Percentiles rank a stretch among this genome's conserved stretches.
These are phyloP conservation scores for Prunus fruticosa DNA, from an alignment of 306 rosid genomes.

Conservation along the genomic window DNA sequence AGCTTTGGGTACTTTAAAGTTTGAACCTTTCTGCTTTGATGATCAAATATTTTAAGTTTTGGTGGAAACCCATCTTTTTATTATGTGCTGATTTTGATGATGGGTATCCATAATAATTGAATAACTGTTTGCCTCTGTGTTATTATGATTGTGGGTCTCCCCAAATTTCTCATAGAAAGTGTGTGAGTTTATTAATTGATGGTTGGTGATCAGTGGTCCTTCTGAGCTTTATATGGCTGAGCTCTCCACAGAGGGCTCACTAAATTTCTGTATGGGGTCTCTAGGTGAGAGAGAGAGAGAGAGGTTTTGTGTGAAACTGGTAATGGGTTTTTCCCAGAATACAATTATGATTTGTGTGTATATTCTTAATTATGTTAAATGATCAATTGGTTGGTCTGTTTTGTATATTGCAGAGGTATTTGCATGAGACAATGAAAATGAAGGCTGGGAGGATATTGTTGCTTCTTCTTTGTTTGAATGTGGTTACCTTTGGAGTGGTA, in stretches of 20 bases:
- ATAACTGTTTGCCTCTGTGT: background rate
- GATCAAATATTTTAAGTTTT: background rate
- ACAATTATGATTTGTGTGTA: background rate
- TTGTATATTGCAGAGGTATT: constrained; percentile 23
- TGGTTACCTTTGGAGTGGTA: constrained; percentile 55
- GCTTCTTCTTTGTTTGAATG: constrained; percentile 47
- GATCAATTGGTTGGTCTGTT: background rate
- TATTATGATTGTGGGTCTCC: background rate
- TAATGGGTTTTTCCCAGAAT: background rate
- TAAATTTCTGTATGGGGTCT: background rate
- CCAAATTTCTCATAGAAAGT: background rate
- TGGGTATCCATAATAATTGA: background rate
- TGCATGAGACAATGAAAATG: constrained; percentile 41
- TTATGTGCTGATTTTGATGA: background rate
- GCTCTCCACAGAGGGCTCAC: background rate
- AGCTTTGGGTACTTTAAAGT: background rate
- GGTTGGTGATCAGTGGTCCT: background rate
- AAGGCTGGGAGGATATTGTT: constrained; percentile 34
- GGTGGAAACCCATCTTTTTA: background rate
- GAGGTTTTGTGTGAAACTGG: background rate
- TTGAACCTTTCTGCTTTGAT: background rate
- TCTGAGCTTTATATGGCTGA: background rate
- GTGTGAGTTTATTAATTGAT: background rate
- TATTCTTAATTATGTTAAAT: background rate
- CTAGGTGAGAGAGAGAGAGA: background rate